A percentile compares a stretch with the other conserved stretches of the same genome.
These are phyloP conservation scores for Zasmidium angulare DNA, from an alignment of 2,329 filamentous ascomycete genomes.

Conservation along the genomic window DNA sequence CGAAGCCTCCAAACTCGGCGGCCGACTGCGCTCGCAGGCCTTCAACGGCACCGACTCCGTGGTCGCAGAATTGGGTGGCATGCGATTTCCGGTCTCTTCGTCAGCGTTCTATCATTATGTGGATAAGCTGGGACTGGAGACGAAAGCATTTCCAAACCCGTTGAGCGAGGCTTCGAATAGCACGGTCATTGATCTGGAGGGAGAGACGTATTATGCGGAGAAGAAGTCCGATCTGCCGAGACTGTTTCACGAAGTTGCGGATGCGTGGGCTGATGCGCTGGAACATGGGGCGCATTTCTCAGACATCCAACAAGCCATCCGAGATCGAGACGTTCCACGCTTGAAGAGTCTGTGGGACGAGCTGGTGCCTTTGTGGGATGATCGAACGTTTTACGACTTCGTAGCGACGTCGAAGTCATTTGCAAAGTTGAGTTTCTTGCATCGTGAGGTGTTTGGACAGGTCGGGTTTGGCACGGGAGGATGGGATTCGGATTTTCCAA, in stretches of 20 bases:
- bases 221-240: background rate
- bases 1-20: background rate
- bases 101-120: background rate
- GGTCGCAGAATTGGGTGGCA: background rate
- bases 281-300: background rate
- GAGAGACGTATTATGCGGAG: background rate
- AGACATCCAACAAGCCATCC: background rate
- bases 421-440: background rate
- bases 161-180: background rate
- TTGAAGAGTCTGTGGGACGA: background rate
- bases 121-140: background rate
- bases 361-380: background rate
- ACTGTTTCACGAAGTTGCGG: background rate
- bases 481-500: background rate
- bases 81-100: background rate
- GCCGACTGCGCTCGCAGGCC: background rate
- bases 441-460: background rate
- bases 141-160: background rate
- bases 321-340: background rate
- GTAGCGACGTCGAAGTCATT: background rate
- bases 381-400: background rate
- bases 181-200: background rate
- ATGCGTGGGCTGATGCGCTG: background rate
- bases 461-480: background rate
- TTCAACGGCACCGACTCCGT: background rate